Percentiles rank a stretch among this genome's conserved stretches.
phyloP scores from a whole-genome alignment of 2,329 filamentous ascomycete species.

The Apiospora marii region DNA sequence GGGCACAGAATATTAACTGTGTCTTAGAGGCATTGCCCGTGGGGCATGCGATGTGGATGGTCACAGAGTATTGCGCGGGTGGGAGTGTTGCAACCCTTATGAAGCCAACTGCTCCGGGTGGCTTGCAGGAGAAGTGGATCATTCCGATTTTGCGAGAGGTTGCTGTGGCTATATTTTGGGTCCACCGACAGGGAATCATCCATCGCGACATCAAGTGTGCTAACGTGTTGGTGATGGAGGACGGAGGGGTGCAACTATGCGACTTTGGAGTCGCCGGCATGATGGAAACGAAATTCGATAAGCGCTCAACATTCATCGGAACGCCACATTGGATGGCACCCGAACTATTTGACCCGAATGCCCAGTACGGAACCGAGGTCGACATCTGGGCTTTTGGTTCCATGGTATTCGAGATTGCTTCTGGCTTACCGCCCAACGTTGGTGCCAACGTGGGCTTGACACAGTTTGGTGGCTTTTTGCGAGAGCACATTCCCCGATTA shows the following conservation, averaged over 20 bases:
- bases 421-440: conserved; percentile 76
- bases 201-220: conserved; percentile 78
- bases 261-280: conserved; percentile 86
- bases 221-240: conserved; percentile 81
- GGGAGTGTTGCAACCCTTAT: conserved; percentile 80
- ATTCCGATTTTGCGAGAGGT: conserved; percentile 73
- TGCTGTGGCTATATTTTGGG: conserved; percentile 71
- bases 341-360: conserved; percentile 72
- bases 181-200: conserved; percentile 73
- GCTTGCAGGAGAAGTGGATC: conserved; percentile 75
- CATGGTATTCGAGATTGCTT: conserved; percentile 82
- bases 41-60: conserved; percentile 84
- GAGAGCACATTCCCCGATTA: conserved; percentile 70
- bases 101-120: conserved; percentile 71
- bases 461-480: conserved; percentile 64
- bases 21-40: conserved; percentile 82
- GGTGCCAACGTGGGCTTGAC: conserved; percentile 60
- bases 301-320: conserved; percentile 81
- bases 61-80: conserved; percentile 86
- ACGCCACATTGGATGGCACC: conserved; percentile 90
- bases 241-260: conserved; percentile 79
- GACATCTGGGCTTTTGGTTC: conserved; percentile 90
- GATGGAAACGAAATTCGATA: conserved; percentile 77
- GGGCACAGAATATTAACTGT: conserved; percentile 81
- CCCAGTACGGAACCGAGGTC: conserved; percentile 74